phyloP scores from a whole-genome alignment of 257 asterid species.

The Scutellaria galericulata region DNA sequence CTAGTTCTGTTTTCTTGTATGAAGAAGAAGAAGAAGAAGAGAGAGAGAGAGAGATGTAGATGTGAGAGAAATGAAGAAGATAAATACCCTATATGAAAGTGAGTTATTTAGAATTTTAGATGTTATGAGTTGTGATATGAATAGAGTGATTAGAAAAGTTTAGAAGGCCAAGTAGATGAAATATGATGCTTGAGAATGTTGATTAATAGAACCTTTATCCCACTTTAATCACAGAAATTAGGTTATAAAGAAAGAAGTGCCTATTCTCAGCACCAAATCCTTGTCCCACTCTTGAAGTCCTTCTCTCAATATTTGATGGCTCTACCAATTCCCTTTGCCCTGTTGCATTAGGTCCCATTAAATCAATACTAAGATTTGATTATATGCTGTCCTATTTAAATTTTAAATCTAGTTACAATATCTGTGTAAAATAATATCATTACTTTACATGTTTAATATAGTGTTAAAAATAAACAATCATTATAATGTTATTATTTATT shows the following conservation, averaged over 20 bases:
- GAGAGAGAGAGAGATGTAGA: neutral
- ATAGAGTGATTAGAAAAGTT: conserved; percentile 5
- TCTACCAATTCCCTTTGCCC: conserved; percentile 33
- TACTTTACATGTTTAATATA: too few relatives aligned
- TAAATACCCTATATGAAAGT: conserved; percentile 13
- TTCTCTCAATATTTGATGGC: conserved; percentile 20
- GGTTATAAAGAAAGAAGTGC: conserved; percentile 29
- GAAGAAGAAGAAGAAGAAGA: neutral
- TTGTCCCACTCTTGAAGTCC: conserved; percentile 39
- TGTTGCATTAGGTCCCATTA: conserved; percentile 30
- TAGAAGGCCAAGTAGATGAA: conserved; percentile 24
- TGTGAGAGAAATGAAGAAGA: conserved; percentile 5
- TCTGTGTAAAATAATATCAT: too few relatives aligned
- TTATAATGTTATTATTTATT: too few relatives aligned
- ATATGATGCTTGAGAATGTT: conserved; percentile 40
- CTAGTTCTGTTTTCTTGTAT: neutral
- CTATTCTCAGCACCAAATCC: conserved; percentile 49
- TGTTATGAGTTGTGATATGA: neutral
- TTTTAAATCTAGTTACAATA: too few relatives aligned
- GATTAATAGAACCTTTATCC: conserved; percentile 49
- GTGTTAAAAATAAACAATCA: too few relatives aligned
- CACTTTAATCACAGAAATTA: conserved; percentile 39
- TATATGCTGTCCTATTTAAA: neutral
- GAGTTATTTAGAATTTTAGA: neutral
- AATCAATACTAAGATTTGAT: conserved; percentile 20